These are phyloP conservation scores for Aphanoascus verrucosus DNA, from an alignment of 2,329 filamentous ascomycete species.

Conservation along the genomic window DNA sequence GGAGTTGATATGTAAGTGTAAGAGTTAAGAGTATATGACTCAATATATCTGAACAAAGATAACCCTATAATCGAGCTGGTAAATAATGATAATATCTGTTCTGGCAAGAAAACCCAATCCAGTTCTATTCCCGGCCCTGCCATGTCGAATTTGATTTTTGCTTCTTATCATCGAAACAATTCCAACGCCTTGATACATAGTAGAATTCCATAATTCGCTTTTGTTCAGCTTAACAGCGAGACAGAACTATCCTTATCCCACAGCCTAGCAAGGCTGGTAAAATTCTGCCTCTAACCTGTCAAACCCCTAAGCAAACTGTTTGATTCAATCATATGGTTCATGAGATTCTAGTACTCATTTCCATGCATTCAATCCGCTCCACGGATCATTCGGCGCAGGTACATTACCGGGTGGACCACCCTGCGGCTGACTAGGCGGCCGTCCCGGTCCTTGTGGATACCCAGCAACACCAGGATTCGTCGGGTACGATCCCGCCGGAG, in stretches of 20 bases:
- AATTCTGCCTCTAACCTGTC: neutral
- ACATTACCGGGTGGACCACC: constrained; percentile 17
- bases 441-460: constrained; percentile 40
- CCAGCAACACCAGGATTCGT: constrained; percentile 41
- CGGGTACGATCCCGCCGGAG: constrained; percentile 43
- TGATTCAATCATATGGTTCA: neutral
- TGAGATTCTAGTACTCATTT: constrained; percentile 38
- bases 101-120: neutral
- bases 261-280: neutral
- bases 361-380: constrained; percentile 61
- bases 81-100: neutral
- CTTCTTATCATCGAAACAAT: neutral
- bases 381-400: constrained; percentile 46
- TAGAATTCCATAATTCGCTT: neutral
- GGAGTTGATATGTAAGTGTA: too few species aligned
- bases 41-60: neutral
- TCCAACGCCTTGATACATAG: neutral
- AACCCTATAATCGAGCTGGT: neutral
- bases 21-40: neutral
- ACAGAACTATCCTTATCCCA: neutral
- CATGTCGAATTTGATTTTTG: neutral
- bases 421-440: constrained; percentile 27
- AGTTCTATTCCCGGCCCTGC: neutral
- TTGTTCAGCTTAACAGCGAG: too few species aligned
- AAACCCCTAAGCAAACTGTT: neutral